Percentiles rank a stretch among this genome's conserved stretches.
phyloP scores from a whole-genome alignment of 257 asterid species.

The Rhazya stricta region DNA sequence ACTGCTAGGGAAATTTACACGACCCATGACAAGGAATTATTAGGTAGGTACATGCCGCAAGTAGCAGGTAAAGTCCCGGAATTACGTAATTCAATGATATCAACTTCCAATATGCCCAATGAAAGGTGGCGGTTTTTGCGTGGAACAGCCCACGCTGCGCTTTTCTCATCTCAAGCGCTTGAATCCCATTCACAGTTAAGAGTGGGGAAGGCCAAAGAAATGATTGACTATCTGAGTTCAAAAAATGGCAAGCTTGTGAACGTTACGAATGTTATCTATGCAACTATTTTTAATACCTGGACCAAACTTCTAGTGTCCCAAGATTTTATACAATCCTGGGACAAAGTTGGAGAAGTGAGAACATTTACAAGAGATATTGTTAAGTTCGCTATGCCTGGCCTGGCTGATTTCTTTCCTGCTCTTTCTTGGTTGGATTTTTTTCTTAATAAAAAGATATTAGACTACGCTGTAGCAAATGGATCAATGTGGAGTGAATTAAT shows the following conservation, averaged over 20 bases:
- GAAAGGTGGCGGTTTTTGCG: too few species aligned
- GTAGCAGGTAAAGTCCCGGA: too few species aligned
- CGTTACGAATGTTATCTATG: neutral
- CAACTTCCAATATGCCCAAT: too few species aligned
- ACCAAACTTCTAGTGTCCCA: neutral
- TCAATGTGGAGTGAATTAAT: neutral
- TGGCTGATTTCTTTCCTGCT: neutral
- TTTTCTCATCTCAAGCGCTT: conserved; percentile 7
- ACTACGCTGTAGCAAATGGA: too few species aligned
- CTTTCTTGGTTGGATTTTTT: neutral
- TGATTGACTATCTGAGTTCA: neutral
- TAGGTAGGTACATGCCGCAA: neutral
- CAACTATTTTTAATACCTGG: neutral
- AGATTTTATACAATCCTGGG: neutral
- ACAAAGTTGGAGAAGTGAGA: neutral
- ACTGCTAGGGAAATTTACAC: neutral
- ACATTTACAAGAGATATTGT: neutral
- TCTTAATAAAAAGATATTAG: neutral
- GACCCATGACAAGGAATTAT: neutral
- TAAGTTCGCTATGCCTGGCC: neutral
- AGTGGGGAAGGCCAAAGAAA: neutral
- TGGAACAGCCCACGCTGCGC: neutral
- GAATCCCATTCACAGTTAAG: neutral
- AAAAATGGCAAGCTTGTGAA: conserved; percentile 7
- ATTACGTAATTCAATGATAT: too few species aligned